Evolutionary conservation across 2,329 filamentous ascomycete species (phyloP).

Genomic region (Paracoccidioides lutzii): DNA sequence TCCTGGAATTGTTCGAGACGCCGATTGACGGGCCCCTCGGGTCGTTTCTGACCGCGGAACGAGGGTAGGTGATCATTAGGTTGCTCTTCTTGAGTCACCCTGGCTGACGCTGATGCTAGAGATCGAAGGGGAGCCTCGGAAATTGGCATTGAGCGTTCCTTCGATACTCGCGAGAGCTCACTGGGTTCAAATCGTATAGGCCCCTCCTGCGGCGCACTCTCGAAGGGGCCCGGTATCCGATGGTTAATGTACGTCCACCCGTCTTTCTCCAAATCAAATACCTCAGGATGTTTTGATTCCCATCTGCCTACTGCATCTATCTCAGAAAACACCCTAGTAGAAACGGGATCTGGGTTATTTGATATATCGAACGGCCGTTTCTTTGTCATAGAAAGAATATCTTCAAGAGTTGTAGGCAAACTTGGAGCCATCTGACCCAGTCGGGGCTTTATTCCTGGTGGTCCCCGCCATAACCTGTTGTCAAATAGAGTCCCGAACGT

Average conservation of each 20-base stretch:
- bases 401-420: constrained; percentile 16
- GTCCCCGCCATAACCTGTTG: neutral
- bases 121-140: neutral
- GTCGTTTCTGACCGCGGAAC: neutral
- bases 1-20: constrained; percentile 7
- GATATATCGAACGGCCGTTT: constrained; percentile 10
- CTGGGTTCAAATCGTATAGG: constrained; percentile 22
- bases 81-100: neutral
- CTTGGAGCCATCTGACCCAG: neutral
- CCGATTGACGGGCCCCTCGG: neutral
- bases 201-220: constrained; percentile 21
- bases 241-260: constrained; percentile 28
- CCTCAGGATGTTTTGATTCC: constrained; percentile 23
- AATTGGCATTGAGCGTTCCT: constrained; percentile 4
- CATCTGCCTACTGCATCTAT: constrained; percentile 24
- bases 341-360: constrained; percentile 15
- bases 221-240: constrained; percentile 20
- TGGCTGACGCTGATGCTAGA: neutral
- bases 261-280: constrained; percentile 16
- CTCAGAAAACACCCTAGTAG: constrained; percentile 18
- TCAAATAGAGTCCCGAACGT: constrained; percentile 32
- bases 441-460: neutral
- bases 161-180: constrained; percentile 7
- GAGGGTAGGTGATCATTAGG: neutral
- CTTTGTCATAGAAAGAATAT: constrained; percentile 16